Evolutionary conservation across 257 asterid genomes (phyloP).

Genomic region (Solanum paucissectum): DNA sequence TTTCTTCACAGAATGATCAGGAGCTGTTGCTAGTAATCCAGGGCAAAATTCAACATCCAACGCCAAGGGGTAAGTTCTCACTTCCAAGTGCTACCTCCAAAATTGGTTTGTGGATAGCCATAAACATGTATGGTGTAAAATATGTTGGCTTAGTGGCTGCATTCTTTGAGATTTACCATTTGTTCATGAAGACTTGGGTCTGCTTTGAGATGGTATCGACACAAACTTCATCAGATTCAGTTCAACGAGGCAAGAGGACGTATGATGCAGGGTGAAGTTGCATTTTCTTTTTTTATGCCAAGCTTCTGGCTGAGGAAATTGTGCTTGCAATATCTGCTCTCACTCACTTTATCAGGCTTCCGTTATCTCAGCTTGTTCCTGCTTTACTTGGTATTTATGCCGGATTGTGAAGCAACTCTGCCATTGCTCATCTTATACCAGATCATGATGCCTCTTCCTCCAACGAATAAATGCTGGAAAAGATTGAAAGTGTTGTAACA

Average conservation of each 20-base stretch:
- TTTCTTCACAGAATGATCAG: not conserved
- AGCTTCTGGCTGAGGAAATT: not conserved
- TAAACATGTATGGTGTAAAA: not conserved
- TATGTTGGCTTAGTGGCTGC: not conserved
- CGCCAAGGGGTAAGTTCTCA: not conserved
- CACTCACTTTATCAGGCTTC: not conserved
- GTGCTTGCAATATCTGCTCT: not conserved
- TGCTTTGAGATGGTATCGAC: not conserved
- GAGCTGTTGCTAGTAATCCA: not conserved
- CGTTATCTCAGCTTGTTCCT: not conserved
- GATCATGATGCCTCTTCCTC: not conserved
- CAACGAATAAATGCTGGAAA: not conserved
- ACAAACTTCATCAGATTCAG: not conserved
- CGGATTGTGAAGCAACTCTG: not conserved
- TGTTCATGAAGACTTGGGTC: not conserved
- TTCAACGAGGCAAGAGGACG: not conserved
- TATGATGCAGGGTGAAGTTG: not conserved
- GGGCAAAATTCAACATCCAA: not conserved
- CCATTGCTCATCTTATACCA: not conserved
- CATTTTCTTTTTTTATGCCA: not conserved
- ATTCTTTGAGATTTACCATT: not conserved
- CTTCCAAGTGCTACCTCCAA: not conserved
- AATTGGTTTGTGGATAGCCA: not conserved
- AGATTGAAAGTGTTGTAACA: not conserved
- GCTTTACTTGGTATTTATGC: not conserved